Percentiles rank a stretch among this genome's conserved stretches.
Conservation (phyloP, 1,284 basidiomycete genomes). For the Dichomitus squalens region DNA sequence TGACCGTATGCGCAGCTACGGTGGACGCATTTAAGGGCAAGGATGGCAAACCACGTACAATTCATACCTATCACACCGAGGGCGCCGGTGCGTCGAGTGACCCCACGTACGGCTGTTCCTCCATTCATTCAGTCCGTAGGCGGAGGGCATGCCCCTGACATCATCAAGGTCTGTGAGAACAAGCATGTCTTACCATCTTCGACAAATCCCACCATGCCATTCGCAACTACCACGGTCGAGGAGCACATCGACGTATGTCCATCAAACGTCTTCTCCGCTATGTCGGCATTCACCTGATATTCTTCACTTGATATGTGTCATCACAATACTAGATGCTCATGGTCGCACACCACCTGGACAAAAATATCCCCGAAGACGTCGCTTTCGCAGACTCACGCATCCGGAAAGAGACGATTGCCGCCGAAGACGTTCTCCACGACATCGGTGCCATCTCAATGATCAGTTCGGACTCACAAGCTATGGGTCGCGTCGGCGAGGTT, state of each 20-base stretch:
- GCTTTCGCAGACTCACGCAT: conserved; percentile 98
- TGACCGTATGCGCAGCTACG: conserved; percentile 57
- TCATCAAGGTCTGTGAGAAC: conserved; percentile 92
- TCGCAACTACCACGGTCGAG: conserved; percentile 89
- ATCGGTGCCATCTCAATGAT: conserved; percentile 96
- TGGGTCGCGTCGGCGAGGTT: conserved; percentile 98
- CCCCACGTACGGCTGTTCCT: too few species aligned
- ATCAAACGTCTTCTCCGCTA: not conserved
- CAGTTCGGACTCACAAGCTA: conserved; percentile 93
- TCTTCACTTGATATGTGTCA: too few species aligned
- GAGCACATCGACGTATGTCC: conserved; percentile 91
- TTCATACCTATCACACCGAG: conserved; percentile 98
- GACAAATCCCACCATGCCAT: conserved; percentile 97
- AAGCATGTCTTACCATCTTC: conserved; percentile 95
- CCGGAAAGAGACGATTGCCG: conserved; percentile 94
- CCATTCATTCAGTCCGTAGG: conserved; percentile 41
- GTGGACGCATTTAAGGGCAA: conserved; percentile 87
- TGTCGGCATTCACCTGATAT: too few species aligned
- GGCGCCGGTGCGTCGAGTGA: conserved; percentile 68
- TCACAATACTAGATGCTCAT: conserved; percentile 85
- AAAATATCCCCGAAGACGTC: conserved; percentile 89
- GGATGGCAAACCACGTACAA: too few species aligned
- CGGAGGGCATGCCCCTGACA: conserved; percentile 97
- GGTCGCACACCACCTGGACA: conserved; percentile 93
- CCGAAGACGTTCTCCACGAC: conserved; percentile 97